Conservation (phyloP, 257 asterid genomes). For the Apocynum venetum region DNA sequence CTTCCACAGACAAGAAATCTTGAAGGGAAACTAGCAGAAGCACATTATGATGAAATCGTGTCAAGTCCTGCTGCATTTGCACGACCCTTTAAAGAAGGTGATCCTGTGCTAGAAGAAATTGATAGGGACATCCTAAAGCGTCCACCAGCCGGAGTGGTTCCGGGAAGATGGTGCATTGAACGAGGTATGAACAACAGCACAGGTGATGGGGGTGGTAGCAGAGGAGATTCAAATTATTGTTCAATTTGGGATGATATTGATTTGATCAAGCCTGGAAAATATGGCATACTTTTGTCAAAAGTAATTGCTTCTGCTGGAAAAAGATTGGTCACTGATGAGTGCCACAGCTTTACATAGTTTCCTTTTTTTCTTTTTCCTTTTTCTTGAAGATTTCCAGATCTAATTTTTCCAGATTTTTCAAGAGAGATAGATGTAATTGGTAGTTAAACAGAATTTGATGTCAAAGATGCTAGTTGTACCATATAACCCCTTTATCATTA, state of each 20-base stretch:
- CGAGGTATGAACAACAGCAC: constrained; percentile 9
- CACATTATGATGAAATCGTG: constrained; percentile 1
- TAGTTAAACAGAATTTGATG: too few species aligned
- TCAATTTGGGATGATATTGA: constrained; percentile 38
- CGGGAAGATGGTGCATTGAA: constrained; percentile 46
- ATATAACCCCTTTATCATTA: too few species aligned
- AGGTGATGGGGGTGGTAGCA: neutral
- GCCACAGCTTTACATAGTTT: constrained; percentile 6
- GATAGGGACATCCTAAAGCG: constrained; percentile 32
- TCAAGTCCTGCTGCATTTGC: constrained; percentile 25
- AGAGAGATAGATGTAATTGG: too few species aligned
- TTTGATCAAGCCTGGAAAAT: constrained; percentile 22
- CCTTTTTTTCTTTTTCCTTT: neutral
- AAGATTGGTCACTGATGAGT: constrained; percentile 6
- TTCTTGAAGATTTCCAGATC: neutral
- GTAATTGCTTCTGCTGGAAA: constrained; percentile 6
- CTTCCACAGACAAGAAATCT: neutral
- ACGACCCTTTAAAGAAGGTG: constrained; percentile 30
- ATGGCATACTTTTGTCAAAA: constrained; percentile 29
- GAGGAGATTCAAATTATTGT: constrained; percentile 17
- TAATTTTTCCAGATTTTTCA: too few species aligned
- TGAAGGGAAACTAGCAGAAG: neutral
- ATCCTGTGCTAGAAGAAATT: constrained; percentile 31
- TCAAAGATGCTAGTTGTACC: neutral
- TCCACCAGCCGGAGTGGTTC: constrained; percentile 28